Evolutionary conservation across 1,284 basidiomycete species (phyloP).

Genomic region (Ustilago nuda): DNA sequence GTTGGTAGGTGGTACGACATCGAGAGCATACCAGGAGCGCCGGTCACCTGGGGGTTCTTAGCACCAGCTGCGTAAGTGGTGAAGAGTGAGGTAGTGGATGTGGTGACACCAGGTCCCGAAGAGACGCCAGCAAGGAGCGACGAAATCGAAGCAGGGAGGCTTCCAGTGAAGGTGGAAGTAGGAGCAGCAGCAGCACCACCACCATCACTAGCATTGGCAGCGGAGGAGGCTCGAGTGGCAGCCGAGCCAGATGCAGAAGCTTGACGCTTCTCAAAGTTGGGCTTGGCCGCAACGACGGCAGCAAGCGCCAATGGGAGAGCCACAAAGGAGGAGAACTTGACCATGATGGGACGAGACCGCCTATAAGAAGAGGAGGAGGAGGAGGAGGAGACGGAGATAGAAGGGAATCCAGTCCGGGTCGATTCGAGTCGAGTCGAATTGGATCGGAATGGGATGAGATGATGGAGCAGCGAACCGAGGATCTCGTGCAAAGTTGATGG

Average conservation of each 20-base stretch:
- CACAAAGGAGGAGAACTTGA: slow-evolving; percentile 37
- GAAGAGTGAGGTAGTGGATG: slow-evolving; percentile 51
- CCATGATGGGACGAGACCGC: slow-evolving; percentile 38
- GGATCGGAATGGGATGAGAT: neutral
- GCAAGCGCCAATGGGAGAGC: slow-evolving; percentile 40
- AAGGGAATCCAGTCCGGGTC: neutral
- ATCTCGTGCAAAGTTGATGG: neutral
- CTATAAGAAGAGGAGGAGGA: neutral
- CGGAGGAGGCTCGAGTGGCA: slow-evolving; percentile 18
- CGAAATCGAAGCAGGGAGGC: slow-evolving; percentile 52
- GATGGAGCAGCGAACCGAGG: neutral
- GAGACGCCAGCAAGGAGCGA: slow-evolving; percentile 53
- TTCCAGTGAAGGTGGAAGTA: slow-evolving; percentile 56
- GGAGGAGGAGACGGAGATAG: slow-evolving; percentile 4
- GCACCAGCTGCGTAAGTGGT: slow-evolving; percentile 57
- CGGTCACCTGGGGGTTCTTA: slow-evolving; percentile 57
- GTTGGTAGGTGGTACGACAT: slow-evolving; percentile 77
- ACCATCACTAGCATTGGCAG: slow-evolving; percentile 26
- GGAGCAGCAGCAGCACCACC: slow-evolving; percentile 32
- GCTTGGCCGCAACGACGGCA: slow-evolving; percentile 32
- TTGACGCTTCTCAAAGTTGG: slow-evolving; percentile 41
- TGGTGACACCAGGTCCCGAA: slow-evolving; percentile 43
- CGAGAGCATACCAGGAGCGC: slow-evolving; percentile 71
- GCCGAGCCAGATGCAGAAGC: slow-evolving; percentile 21
- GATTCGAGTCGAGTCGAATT: neutral